Evolutionary conservation across 1,284 basidiomycete species (phyloP).

Genomic region (Afroboletus lepidellus): DNA sequence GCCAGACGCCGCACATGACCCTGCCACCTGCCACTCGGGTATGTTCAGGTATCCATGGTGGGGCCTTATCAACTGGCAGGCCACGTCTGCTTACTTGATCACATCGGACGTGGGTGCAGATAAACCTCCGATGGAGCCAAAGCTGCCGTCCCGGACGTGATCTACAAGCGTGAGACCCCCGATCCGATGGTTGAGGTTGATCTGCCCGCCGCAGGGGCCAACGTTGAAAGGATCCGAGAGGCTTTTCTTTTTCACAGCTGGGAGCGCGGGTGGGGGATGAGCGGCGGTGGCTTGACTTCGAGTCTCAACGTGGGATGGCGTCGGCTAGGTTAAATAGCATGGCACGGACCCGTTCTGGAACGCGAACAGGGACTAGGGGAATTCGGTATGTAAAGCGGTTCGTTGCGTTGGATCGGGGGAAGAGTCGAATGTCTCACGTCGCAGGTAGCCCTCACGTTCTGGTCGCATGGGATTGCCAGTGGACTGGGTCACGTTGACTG

Average conservation of each 20-base stretch:
- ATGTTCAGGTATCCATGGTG: background rate
- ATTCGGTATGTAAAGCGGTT: background rate
- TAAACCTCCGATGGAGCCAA: constrained; percentile 2
- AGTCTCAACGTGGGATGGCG: background rate
- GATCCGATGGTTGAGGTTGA: background rate
- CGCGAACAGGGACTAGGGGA: background rate
- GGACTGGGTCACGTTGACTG: background rate
- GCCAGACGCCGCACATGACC: background rate
- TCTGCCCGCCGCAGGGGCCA: background rate
- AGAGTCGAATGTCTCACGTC: background rate
- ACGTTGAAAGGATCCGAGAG: background rate
- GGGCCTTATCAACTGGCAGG: constrained; percentile 13
- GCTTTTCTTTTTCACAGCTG: background rate
- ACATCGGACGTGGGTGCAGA: constrained; percentile 9
- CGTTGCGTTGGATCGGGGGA: constrained; percentile 1
- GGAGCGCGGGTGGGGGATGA: background rate
- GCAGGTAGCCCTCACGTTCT: too few species aligned
- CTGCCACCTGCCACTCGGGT: background rate
- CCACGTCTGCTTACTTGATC: constrained; percentile 11
- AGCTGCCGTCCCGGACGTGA: background rate
- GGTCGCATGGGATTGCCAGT: too few species aligned
- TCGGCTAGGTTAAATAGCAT: background rate
- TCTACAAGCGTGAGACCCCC: background rate
- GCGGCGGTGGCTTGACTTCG: background rate
- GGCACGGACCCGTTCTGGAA: constrained; percentile 7